These are phyloP conservation scores for Yamadazyma takamatsuzukensis DNA, from an alignment of 805 yeast species.

Conservation along the genomic window DNA sequence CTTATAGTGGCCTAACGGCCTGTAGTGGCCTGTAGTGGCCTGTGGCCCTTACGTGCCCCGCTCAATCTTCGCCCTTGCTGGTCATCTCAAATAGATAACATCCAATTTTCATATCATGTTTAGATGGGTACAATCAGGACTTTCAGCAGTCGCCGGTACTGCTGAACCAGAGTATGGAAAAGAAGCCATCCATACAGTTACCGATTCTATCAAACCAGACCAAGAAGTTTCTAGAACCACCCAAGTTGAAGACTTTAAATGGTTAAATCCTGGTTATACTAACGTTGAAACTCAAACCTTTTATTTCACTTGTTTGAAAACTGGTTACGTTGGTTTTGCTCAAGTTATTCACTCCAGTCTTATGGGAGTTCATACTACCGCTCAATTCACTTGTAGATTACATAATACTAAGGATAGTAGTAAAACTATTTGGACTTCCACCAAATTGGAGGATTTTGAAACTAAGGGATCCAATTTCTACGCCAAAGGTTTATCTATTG, in stretches of 20 bases:
- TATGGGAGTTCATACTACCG: constrained; percentile 82
- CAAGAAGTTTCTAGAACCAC: constrained; percentile 52
- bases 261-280: constrained; percentile 73
- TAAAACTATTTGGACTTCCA: constrained; percentile 81
- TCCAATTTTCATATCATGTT: constrained; percentile 41
- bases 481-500: constrained; percentile 70
- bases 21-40: too few relatives aligned
- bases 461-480: constrained; percentile 72
- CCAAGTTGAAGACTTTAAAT: constrained; percentile 63
- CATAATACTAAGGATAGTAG: constrained; percentile 51
- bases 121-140: constrained; percentile 80
- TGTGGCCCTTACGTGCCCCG: too few relatives aligned
- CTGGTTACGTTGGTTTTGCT: constrained; percentile 78
- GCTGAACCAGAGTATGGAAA: constrained; percentile 97
- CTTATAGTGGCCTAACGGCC: too few relatives aligned
- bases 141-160: constrained; percentile 93
- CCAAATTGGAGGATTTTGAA: constrained; percentile 75
- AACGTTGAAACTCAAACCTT: constrained; percentile 96
- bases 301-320: constrained; percentile 64
- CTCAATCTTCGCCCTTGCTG: background rate
- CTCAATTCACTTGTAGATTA: constrained; percentile 90
- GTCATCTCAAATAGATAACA: background rate
- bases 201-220: constrained; percentile 46
- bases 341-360: constrained; percentile 93
- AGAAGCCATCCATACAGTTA: constrained; percentile 85